Conservation (phyloP, 2,329 filamentous ascomycete species). For the Grosmannia huntii region DNA sequence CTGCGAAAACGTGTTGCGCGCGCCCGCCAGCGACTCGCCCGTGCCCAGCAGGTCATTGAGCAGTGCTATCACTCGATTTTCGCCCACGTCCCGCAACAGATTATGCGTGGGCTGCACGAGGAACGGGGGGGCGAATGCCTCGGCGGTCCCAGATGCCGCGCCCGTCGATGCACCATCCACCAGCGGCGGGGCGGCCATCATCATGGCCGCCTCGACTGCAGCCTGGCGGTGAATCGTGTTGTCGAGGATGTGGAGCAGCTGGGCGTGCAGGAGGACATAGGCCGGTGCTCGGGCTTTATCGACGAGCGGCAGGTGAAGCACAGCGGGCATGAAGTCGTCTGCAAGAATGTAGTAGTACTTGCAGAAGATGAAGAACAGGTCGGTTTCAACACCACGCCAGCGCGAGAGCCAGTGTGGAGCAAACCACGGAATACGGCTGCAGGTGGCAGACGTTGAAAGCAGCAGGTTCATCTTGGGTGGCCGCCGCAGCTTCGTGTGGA, state of each 20-base stretch:
- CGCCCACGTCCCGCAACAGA: slow-evolving; percentile 68
- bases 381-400: slow-evolving; percentile 79
- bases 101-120: slow-evolving; percentile 43
- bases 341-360: slow-evolving; percentile 76
- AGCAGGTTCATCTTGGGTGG: slow-evolving; percentile 34
- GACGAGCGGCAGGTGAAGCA: slow-evolving; percentile 31
- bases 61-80: slow-evolving; percentile 73
- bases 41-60: slow-evolving; percentile 65
- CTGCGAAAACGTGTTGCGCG: slow-evolving; percentile 60
- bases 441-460: slow-evolving; percentile 28
- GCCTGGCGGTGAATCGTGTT: slow-evolving; percentile 70
- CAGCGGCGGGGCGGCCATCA: slow-evolving; percentile 21
- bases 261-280: slow-evolving; percentile 68
- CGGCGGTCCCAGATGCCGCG: slow-evolving; percentile 16
- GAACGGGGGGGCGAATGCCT: slow-evolving; percentile 37
- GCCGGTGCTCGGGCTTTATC: slow-evolving; percentile 58
- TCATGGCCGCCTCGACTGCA: slow-evolving; percentile 30
- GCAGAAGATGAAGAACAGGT: slow-evolving; percentile 82
- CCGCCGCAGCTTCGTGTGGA: slow-evolving; percentile 48
- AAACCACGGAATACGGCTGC: slow-evolving; percentile 60
- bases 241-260: slow-evolving; percentile 67
- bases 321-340: slow-evolving; percentile 53
- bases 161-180: not conserved
- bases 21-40: slow-evolving; percentile 26
- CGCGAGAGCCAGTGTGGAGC: slow-evolving; percentile 65